These are phyloP conservation scores for Spiraea crenata DNA, from an alignment of 331 rosid species.

Conservation along the genomic window DNA sequence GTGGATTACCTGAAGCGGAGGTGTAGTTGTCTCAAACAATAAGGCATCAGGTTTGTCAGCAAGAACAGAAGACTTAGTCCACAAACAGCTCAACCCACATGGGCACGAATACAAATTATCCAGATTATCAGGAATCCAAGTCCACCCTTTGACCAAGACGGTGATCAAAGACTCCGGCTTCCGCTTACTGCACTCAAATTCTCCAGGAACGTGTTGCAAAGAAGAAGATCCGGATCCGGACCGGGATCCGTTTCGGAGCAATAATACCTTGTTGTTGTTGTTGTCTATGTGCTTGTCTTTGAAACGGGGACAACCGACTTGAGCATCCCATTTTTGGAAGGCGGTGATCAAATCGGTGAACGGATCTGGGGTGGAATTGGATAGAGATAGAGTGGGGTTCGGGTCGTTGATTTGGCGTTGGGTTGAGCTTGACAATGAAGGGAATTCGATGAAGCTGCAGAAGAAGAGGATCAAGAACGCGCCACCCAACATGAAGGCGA, in stretches of 20 bases:
- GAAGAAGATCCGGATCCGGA: slow-evolving; percentile 28
- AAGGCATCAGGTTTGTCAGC: slow-evolving; percentile 93
- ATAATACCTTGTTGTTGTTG: slow-evolving; percentile 27
- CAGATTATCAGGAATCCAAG: slow-evolving; percentile 98
- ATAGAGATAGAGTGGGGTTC: slow-evolving; percentile 5
- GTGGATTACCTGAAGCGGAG: slow-evolving; percentile 66
- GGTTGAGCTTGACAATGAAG: slow-evolving; percentile 37
- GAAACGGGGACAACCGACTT: slow-evolving; percentile 67
- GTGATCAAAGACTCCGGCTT: slow-evolving; percentile 47
- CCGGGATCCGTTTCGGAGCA: slow-evolving; percentile 32
- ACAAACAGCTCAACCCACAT: slow-evolving; percentile 91
- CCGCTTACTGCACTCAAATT: slow-evolving; percentile 42
- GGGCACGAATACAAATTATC: slow-evolving; percentile 80
- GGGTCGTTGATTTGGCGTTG: slow-evolving; percentile 28
- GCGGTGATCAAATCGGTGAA: slow-evolving; percentile 60
- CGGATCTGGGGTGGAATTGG: slow-evolving; percentile 36
- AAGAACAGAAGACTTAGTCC: slow-evolving; percentile 91
- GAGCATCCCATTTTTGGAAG: slow-evolving; percentile 81
- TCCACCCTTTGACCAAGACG: slow-evolving; percentile 92
- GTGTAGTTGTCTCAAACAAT: slow-evolving; percentile 75
- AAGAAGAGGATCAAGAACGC: slow-evolving; percentile 59
- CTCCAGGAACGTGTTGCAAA: slow-evolving; percentile 48
- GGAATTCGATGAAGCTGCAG: slow-evolving; percentile 57
- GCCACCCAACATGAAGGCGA: slow-evolving; percentile 56
- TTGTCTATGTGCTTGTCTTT: slow-evolving; percentile 34